Evolutionary conservation across 768 basidiomycete genomes (phyloP).

Genomic region (Astraeus odoratus): DNA sequence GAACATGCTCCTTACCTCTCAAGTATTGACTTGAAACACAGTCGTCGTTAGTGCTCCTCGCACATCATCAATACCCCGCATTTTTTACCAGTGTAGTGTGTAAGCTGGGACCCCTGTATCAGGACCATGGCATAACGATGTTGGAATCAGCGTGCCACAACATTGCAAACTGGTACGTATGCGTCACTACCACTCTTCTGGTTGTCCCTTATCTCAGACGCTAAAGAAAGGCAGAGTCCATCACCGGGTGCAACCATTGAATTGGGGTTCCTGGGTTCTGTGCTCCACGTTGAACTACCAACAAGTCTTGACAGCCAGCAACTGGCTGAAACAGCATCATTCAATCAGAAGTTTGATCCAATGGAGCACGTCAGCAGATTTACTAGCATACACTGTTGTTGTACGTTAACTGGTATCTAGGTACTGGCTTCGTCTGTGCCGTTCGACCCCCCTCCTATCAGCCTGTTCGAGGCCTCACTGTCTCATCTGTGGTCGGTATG

Average conservation of each 20-base stretch:
- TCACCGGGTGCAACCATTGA: conserved; percentile 58
- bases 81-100: conserved; percentile 65
- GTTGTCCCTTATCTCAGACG: too few species aligned
- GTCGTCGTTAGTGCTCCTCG: conserved; percentile 64
- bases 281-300: conserved; percentile 69
- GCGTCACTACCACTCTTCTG: conserved; percentile 6
- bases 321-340: conserved; percentile 46
- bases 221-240: conserved; percentile 73
- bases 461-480: conserved; percentile 57
- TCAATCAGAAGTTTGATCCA: conserved; percentile 48
- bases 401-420: conserved; percentile 28
- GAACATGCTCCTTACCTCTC: neutral
- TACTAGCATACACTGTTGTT: neutral
- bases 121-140: conserved; percentile 69
- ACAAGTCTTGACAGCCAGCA: conserved; percentile 66
- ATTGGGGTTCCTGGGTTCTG: conserved; percentile 77
- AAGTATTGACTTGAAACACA: conserved; percentile 4
- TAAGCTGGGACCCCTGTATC: conserved; percentile 70
- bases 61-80: conserved; percentile 74
- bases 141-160: conserved; percentile 83
- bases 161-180: conserved; percentile 72
- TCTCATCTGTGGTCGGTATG: conserved; percentile 78
- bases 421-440: conserved; percentile 63
- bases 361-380: conserved; percentile 36
- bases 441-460: conserved; percentile 48